Conservation (phyloP, 2,329 filamentous ascomycete genomes). For the Capronia americana region DNA sequence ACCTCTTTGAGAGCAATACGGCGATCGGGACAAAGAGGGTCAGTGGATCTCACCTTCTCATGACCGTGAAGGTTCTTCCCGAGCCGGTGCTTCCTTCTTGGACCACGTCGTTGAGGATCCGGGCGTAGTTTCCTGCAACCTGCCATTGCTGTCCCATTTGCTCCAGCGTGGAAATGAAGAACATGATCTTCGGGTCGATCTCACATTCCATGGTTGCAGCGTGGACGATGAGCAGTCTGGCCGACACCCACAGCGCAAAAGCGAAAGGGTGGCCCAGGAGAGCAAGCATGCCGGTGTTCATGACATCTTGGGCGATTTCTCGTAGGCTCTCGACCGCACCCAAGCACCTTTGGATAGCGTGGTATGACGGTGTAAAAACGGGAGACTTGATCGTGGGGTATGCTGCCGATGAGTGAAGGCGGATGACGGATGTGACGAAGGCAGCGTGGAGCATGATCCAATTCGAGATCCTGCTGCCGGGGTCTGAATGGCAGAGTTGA, state of each 20-base stretch:
- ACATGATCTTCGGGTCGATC: constrained; percentile 76
- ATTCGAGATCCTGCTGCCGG: constrained; percentile 52
- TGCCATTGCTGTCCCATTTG: constrained; percentile 86
- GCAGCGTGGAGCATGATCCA: constrained; percentile 93
- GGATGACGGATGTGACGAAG: constrained; percentile 88
- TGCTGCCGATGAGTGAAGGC: constrained; percentile 87
- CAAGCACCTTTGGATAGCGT: constrained; percentile 81
- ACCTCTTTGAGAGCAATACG: neutral
- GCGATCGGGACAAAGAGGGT: neutral
- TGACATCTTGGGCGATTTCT: constrained; percentile 77
- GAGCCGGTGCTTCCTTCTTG: constrained; percentile 63
- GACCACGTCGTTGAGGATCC: constrained; percentile 79
- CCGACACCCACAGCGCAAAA: constrained; percentile 83
- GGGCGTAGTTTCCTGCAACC: constrained; percentile 81
- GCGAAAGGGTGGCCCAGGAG: constrained; percentile 90
- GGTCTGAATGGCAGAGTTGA: constrained; percentile 72
- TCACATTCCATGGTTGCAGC: constrained; percentile 67
- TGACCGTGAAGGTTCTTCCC: constrained; percentile 83
- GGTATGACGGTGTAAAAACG: constrained; percentile 86
- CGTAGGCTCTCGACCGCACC: constrained; percentile 83
- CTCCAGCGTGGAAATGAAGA: constrained; percentile 80
- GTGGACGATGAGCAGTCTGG: constrained; percentile 84
- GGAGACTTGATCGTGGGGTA: constrained; percentile 88
- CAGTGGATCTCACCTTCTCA: constrained; percentile 79
- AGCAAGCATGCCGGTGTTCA: constrained; percentile 73